Evolutionary conservation across 176 grass and related monocot genomes (phyloP).

Genomic region (Cenchrus americanus): DNA sequence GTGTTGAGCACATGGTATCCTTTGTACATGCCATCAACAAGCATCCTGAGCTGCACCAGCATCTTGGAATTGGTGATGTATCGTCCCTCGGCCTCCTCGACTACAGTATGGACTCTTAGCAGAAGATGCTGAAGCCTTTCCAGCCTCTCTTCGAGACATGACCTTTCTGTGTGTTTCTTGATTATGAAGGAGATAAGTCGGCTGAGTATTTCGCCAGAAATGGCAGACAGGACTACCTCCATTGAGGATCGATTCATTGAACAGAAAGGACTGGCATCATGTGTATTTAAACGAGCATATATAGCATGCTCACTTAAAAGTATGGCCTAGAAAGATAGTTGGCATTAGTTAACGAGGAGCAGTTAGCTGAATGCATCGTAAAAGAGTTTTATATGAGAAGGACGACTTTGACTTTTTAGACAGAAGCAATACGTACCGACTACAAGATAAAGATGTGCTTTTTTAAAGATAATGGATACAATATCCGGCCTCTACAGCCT

Average conservation of each 20-base stretch:
- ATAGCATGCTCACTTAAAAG: not conserved
- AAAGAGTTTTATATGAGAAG: not conserved
- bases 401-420: not conserved
- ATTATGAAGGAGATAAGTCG: slow-evolving; percentile 8
- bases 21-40: slow-evolving; percentile 23
- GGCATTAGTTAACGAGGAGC: not conserved
- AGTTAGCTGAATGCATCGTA: not conserved
- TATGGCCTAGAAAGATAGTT: not conserved
- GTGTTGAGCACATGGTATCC: slow-evolving; percentile 33
- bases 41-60: slow-evolving; percentile 28
- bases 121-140: slow-evolving; percentile 13
- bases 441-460: not conserved
- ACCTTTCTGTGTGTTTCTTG: not conserved
- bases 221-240: not conserved
- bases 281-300: not conserved
- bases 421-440: not conserved
- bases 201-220: slow-evolving; percentile 14
- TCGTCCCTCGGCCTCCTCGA: slow-evolving; percentile 28
- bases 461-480: too few relatives aligned
- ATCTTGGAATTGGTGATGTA: slow-evolving; percentile 35
- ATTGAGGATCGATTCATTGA: not conserved
- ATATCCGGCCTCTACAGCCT: too few relatives aligned
- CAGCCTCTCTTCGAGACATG: not conserved
- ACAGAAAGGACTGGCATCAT: not conserved
- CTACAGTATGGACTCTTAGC: not conserved